These are phyloP conservation scores for Neurospora sp. DNA, from an alignment of 495 filamentous ascomycete genomes.

Conservation along the genomic window DNA sequence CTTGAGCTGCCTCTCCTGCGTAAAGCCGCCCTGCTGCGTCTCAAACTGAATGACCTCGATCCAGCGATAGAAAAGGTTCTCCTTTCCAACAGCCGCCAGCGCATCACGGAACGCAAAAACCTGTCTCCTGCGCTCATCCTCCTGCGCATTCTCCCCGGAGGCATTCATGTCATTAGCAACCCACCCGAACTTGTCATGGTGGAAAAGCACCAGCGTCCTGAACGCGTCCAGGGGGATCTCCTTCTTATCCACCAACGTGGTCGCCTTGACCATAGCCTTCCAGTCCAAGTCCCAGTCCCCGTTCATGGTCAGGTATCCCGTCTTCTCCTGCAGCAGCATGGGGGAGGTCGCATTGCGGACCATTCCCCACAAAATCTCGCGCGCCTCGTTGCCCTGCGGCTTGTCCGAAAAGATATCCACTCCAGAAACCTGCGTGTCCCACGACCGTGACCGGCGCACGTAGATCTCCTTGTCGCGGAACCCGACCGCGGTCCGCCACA, in stretches of 20 bases:
- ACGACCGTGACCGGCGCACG: conserved; percentile 55
- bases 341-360: conserved; percentile 47
- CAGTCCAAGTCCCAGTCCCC: conserved; percentile 77
- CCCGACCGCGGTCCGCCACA: conserved; percentile 61
- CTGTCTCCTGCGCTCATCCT: conserved; percentile 48
- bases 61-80: conserved; percentile 76
- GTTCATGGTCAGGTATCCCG: conserved; percentile 69
- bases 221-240: conserved; percentile 47
- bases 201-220: conserved; percentile 53
- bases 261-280: conserved; percentile 58
- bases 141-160: conserved; percentile 39
- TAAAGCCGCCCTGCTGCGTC: conserved; percentile 63
- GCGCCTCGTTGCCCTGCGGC: conserved; percentile 5
- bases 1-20: conserved; percentile 51
- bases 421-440: conserved; percentile 38
- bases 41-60: conserved; percentile 80
- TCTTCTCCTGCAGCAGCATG: conserved; percentile 53
- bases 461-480: conserved; percentile 65
- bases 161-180: conserved; percentile 40
- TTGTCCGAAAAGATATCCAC: conserved; percentile 4
- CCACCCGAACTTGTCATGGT: conserved; percentile 57
- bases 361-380: conserved; percentile 23
- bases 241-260: conserved; percentile 51
- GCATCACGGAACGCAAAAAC: conserved; percentile 62
- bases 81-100: conserved; percentile 62